phyloP scores from a whole-genome alignment of 1,139 yeast genomes.

The Taphrina deformans region DNA sequence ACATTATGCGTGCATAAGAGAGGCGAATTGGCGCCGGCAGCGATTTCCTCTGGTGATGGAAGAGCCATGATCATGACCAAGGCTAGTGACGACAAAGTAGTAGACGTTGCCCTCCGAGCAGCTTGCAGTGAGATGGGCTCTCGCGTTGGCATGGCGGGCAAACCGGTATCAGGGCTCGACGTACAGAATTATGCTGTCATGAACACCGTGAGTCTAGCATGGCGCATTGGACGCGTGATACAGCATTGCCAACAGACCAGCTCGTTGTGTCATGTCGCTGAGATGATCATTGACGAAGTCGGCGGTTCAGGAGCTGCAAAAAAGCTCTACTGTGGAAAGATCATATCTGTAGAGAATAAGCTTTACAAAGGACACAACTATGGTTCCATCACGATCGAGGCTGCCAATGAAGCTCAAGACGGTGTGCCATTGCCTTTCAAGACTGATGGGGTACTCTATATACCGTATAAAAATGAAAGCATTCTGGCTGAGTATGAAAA shows the following conservation, averaged over 20 bases:
- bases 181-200: conserved; percentile 38
- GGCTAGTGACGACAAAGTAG: conserved; percentile 46
- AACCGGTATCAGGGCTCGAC: conserved; percentile 46
- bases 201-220: conserved; percentile 49
- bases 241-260: conserved; percentile 47
- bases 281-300: conserved; percentile 48
- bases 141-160: conserved; percentile 49
- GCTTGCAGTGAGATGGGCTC: conserved; percentile 50
- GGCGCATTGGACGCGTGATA: conserved; percentile 55
- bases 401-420: conserved; percentile 36
- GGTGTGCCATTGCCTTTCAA: conserved; percentile 33
- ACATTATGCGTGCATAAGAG: conserved; percentile 45
- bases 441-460: conserved; percentile 41
- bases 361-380: conserved; percentile 52
- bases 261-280: conserved; percentile 48
- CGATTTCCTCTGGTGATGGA: conserved; percentile 53
- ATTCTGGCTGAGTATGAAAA: conserved; percentile 44
- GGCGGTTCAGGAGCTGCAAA: conserved; percentile 48
- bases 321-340: conserved; percentile 51
- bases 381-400: conserved; percentile 52
- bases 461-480: conserved; percentile 55
- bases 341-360: conserved; percentile 50
- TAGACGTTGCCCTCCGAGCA: conserved; percentile 50
- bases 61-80: conserved; percentile 48
- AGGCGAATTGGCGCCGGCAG: conserved; percentile 46